These are phyloP conservation scores for Beta vulgaris DNA, from an alignment of 148 eudicot species.

Conservation along the genomic window DNA sequence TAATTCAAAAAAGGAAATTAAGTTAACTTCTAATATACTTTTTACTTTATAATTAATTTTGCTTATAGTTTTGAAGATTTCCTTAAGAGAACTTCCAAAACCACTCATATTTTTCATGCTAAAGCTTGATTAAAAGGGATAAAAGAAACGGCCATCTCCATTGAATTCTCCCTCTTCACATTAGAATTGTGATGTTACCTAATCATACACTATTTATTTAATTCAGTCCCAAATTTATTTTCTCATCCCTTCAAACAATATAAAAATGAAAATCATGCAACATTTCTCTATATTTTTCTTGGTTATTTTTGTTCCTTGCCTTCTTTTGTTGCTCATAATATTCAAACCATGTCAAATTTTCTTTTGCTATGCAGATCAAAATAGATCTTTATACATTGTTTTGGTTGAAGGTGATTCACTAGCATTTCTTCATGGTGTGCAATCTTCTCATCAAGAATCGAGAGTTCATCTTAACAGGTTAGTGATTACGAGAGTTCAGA, in stretches of 20 bases:
- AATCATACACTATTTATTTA: neutral
- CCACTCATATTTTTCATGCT: constrained; percentile 21
- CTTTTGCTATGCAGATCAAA: constrained; percentile 38
- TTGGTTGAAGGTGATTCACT: constrained; percentile 64
- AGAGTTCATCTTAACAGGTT: constrained; percentile 28
- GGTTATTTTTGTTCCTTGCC: constrained; percentile 12
- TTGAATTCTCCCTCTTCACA: constrained; percentile 24
- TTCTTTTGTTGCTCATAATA: constrained; percentile 11
- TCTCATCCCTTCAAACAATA: neutral
- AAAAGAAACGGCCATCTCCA: constrained; percentile 3
- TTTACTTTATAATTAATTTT: neutral
- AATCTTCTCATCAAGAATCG: constrained; percentile 18
- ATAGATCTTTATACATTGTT: constrained; percentile 56
- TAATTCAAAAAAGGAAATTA: neutral
- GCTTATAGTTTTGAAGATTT: neutral
- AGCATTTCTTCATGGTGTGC: constrained; percentile 41
- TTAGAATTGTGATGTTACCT: constrained; percentile 27
- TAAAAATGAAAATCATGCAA: constrained; percentile 14
- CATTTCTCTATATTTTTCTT: constrained; percentile 19
- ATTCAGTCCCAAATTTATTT: neutral
- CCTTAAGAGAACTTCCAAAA: constrained; percentile 7
- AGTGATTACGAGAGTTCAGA: neutral
- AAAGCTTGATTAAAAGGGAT: constrained; percentile 12
- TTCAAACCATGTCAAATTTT: constrained; percentile 23
- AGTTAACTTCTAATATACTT: neutral